Base-by-base conservation (phyloP, 176 grass and related monocot species). In the Elymus sibiricus region DNA sequence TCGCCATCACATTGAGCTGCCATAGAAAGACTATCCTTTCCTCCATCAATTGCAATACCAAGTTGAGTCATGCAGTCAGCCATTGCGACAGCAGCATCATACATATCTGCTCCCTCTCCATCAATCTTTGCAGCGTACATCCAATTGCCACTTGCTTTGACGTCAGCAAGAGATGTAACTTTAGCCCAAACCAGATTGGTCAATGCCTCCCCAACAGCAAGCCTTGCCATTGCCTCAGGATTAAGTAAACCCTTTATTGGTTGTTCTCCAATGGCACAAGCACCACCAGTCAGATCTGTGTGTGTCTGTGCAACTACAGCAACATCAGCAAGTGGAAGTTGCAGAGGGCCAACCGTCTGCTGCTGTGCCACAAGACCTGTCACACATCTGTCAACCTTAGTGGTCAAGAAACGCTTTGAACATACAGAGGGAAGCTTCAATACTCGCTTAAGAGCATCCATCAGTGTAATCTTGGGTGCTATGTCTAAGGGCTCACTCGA, bases 21-120 rank as follows among this genome's bases (percentile, higher is more conserved):
- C 96, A 94, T 98, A 60, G 96, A 98, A 81, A 98, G 93, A 88
- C 96, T 98, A 75, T 95, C 96, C 25, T 98, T 98, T 38, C 96
- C 93, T 38, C 93, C 93, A 86, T 95, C 93, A 16, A 95, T 98
- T 39, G 96, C 91, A 81, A 95, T 94, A 61, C 96, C 96, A 79
- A 94, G 92, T 84, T 94, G 81, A 85, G 94, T 95, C 96, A 98
- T 94, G 86, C 92, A 94, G 27, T 98, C 90, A 60, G 86, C 89
- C 63, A 98, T 70, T 55, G 93, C 88, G 78, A 92, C 89, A 47
- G 93, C 96, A 70, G 91, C 91, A 91, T 91, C 93, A 82, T 98
- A 95, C 96, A 94, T 95, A 72, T 85, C 88, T n/a, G 96, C 93
- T 38, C 96, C 96, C 87, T 98, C 91, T 42, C 93, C 96, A 34